These are phyloP conservation scores for Phytophthora hybrid DNA, from an alignment of 352 stramenopile genomes.

Conservation along the genomic window DNA sequence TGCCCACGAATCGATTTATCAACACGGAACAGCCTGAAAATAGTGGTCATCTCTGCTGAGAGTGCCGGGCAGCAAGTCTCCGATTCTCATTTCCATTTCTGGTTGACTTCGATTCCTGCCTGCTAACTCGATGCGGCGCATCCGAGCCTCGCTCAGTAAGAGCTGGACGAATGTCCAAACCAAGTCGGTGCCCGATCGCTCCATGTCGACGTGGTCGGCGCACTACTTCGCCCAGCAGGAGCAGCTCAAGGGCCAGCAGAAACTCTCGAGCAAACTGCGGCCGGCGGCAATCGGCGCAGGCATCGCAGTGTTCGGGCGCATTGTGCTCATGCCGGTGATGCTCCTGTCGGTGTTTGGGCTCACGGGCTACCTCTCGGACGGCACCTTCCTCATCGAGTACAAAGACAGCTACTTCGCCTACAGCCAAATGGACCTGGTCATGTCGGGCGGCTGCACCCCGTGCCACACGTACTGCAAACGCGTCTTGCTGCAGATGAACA, in stretches of 20 bases:
- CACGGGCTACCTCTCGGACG: conserved; percentile 32
- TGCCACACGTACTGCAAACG: conserved; percentile 2
- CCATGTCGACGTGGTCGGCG: conserved; percentile 32
- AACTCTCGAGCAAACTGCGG: conserved; percentile 27
- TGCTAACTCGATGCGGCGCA: neutral
- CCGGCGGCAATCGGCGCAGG: conserved; percentile 34
- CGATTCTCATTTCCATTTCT: conserved; percentile 9
- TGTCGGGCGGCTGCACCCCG: conserved; percentile 17
- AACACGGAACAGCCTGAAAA: conserved; percentile 1
- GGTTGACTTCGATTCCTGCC: neutral
- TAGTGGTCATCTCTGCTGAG: neutral
- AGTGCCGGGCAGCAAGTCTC: neutral
- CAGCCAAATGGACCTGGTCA: conserved; percentile 24
- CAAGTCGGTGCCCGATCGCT: conserved; percentile 22
- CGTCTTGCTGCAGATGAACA: neutral
- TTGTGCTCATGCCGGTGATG: conserved; percentile 40
- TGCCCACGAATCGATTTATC: neutral
- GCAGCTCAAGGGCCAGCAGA: conserved; percentile 20
- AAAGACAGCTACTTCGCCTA: conserved; percentile 49
- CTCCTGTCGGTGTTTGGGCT: conserved; percentile 25
- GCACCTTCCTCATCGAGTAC: conserved; percentile 40
- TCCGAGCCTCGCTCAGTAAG: neutral
- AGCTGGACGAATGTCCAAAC: neutral
- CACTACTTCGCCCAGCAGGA: conserved; percentile 39
- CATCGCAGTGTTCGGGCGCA: conserved; percentile 34